Percentiles rank a stretch among this genome's conserved stretches.
Evolutionary conservation across 148 eudicot species (phyloP).

Genomic region (Dianthus caryophyllus): DNA sequence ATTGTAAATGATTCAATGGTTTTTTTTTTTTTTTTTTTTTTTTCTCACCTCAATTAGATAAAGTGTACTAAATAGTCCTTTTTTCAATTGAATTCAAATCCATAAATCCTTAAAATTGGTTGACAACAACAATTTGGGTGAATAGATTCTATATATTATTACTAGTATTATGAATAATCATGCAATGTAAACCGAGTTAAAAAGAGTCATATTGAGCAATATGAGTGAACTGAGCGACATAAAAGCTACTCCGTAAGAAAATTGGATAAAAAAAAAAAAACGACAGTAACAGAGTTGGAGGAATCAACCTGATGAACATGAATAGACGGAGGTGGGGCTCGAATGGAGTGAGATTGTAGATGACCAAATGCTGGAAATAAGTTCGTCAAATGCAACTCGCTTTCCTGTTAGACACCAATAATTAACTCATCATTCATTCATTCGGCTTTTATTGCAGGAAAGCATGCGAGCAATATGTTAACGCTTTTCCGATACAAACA

Average conservation of each 20-base stretch:
- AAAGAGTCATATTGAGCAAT: background rate
- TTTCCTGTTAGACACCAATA: slow-evolving; percentile 22
- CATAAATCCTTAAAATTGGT: slow-evolving; percentile 11
- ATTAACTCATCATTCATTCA: background rate
- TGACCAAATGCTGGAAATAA: slow-evolving; percentile 39
- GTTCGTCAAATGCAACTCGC: slow-evolving; percentile 35
- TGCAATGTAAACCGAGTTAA: too few species aligned
- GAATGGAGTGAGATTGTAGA: slow-evolving; percentile 31
- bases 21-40: slow-evolving; percentile 15
- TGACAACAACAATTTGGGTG: background rate
- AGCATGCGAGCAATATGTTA: background rate
- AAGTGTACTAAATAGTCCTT: slow-evolving; percentile 5
- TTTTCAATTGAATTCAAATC: background rate
- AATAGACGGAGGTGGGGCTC: slow-evolving; percentile 32
- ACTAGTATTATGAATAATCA: background rate
- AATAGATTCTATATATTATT: background rate
- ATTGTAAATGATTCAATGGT: slow-evolving; percentile 26
- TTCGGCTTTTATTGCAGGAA: background rate
- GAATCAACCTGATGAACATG: slow-evolving; percentile 33
- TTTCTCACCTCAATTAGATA: slow-evolving; percentile 14
- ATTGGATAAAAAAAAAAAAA: background rate
- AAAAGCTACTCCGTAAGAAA: background rate
- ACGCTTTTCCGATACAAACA: slow-evolving; percentile 3
- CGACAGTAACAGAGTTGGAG: background rate
- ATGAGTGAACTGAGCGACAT: background rate